Evolutionary conservation across 2,329 filamentous ascomycete species (phyloP), one percentile per base, ranked within the genome.

Genomic region (Lecanicillium sp.): DNA sequence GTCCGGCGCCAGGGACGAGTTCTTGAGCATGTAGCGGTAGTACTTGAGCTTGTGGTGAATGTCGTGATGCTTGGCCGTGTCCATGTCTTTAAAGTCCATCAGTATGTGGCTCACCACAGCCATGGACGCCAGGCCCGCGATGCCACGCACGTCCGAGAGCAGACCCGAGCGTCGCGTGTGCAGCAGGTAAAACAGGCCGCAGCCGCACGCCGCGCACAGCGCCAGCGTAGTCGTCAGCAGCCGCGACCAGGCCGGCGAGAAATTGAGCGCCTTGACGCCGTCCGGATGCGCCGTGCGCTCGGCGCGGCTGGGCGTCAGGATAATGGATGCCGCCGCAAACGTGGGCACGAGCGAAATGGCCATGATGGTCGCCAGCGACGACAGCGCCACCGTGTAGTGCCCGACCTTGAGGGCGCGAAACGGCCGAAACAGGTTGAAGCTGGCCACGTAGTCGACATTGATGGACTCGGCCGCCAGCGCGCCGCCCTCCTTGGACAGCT

Each of bases 91-190:
- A 52, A 87, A 87, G 52, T 87, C 83, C 59, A 78, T 79, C 46
- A 87, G 62, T 53, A 87, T 84, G 47, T 87, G 82, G 46, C 74
- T 79, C 44, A 77, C 75, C 3, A 84, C 82, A 9, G 83, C 82
- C 81, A 87, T 86, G 40, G 81, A 77, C 5, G 83, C 83, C 28
- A 87, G 68, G 2, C 83, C 83, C 2, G 82, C 81, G 37, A 87
- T 84, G 5, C 83, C 83, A 47, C 77, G 79, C 6, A 84, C 81
- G 52, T 87, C 79, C 5, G 75, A 74, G 3, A 78, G 58, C 13
- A 87, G 64, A 1, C 83, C 83, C 4, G 79, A 83, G 29, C 74
- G 77, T 17, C 83, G 68, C 13, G 67, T 67, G 40, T 74, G 72
- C 31, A 86, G 70, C 43, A 79, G 69, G 47, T 71, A 76, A 31